Evolutionary conservation across 2,329 filamentous ascomycete genomes (phyloP), one percentile per base, ranked within the genome.

Genomic region (Apiospora rasikravindrae): DNA sequence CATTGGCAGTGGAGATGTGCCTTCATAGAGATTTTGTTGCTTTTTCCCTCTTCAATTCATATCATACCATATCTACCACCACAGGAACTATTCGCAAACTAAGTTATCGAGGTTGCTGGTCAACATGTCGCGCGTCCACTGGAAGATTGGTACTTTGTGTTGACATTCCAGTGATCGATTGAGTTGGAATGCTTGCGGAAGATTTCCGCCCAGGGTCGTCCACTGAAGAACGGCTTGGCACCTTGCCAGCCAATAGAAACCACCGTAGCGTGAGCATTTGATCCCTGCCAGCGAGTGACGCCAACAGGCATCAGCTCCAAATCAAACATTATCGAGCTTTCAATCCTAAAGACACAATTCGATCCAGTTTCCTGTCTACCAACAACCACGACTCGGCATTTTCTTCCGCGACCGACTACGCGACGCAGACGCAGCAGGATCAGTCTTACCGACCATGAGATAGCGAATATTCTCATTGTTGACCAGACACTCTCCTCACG

Each of bases 401-500:
- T 6, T 24, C 24, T 10, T 53, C 14, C 51, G 51, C 51, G 51
- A 57, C 16, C 26, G 51, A 33, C 16, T 37, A 37, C 29, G 53
- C 53, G 16, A 37, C 53, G 16, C 53, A 61, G 16, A 22, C 37
- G 53, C 29, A 37, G 53, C 10, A 33, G 2, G 2, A 14, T 14
- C 19, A 11, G 5, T 33, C 40, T 33, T 19, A 13, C 57, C 57
- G 57, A 64, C 57, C 57, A 64, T 64, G 57, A 64, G 57, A 64
- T 64, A 64, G 57, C 22, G 57, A 64, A 40, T 40, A 14, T n/a
- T 7, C 7, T 40, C 22, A 40, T 64, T 49, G 67, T 69, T 49
- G 67, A 33, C 67, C 67, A 49, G 67, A 49, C 67, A 37, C 45
- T 37, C 10, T 47, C 49, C 33, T 51, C 76, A 75, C 67, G 71